Conservation (phyloP, 2,329 filamentous ascomycete species). For the Diaporthe citri region DNA sequence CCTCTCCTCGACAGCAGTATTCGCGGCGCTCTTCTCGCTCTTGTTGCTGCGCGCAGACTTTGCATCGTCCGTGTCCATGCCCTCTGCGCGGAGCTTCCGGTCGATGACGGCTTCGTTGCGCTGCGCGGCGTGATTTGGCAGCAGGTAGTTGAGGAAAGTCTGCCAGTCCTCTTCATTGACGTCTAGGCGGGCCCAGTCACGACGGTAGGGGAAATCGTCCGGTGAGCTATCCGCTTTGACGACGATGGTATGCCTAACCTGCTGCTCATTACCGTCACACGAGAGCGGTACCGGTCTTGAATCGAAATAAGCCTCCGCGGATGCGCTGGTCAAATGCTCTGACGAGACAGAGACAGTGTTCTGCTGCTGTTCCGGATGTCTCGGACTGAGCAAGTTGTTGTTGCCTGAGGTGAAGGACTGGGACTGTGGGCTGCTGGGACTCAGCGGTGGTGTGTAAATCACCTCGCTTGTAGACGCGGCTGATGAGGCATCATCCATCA, state of each 20-base stretch:
- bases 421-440: slow-evolving; percentile 53
- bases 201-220: slow-evolving; percentile 59
- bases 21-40: slow-evolving; percentile 25
- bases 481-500: slow-evolving; percentile 49
- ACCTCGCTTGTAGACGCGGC: slow-evolving; percentile 57
- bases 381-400: slow-evolving; percentile 30
- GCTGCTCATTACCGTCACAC: slow-evolving; percentile 21
- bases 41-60: slow-evolving; percentile 35
- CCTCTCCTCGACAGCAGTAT: slow-evolving; percentile 43
- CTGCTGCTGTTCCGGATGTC: slow-evolving; percentile 40
- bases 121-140: slow-evolving; percentile 60
- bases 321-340: slow-evolving; percentile 47
- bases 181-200: slow-evolving; percentile 56
- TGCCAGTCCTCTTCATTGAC: slow-evolving; percentile 68
- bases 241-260: slow-evolving; percentile 51
- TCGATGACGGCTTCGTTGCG: slow-evolving; percentile 62
- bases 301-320: slow-evolving; percentile 61
- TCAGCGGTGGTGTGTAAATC: slow-evolving; percentile 66
- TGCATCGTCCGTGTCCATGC: slow-evolving; percentile 46
- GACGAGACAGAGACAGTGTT: slow-evolving; percentile 45
- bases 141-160: slow-evolving; percentile 68
- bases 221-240: slow-evolving; percentile 54
- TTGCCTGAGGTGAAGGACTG: slow-evolving; percentile 7
- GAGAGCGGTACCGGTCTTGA: slow-evolving; percentile 51
- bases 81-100: slow-evolving; percentile 61